Evolutionary conservation across 2,329 filamentous ascomycete species (phyloP).

Genomic region (Arthrobotrys pseudoclavata): DNA sequence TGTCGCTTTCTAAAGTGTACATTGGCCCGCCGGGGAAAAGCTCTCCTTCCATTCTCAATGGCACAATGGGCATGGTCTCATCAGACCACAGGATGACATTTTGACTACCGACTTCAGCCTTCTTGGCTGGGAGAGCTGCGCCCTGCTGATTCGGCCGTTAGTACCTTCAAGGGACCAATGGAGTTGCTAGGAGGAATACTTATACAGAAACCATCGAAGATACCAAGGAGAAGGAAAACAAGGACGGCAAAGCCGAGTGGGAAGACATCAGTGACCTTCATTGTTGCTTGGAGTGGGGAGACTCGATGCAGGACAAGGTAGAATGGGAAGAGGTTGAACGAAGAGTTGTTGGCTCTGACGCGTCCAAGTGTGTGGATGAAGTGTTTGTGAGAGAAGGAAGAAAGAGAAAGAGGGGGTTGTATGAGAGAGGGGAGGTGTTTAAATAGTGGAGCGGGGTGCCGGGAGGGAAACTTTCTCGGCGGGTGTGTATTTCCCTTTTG

Average conservation of each 20-base stretch:
- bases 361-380: background rate
- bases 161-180: background rate
- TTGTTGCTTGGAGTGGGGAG: background rate
- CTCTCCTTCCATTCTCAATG: slow-evolving; percentile 35
- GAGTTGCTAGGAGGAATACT: background rate
- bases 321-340: background rate
- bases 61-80: background rate
- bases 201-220: background rate
- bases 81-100: slow-evolving; percentile 9
- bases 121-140: background rate
- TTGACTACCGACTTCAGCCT: background rate
- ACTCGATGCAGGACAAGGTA: background rate
- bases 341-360: background rate
- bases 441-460: background rate
- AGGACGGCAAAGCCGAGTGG: slow-evolving; percentile 1
- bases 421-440: background rate
- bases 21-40: slow-evolving; percentile 36
- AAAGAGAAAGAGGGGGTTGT: background rate
- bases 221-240: background rate
- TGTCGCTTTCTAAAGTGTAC: slow-evolving; percentile 5
- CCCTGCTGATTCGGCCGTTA: background rate
- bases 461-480: background rate
- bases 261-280: slow-evolving; percentile 2
- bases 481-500: background rate
- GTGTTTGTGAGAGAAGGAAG: background rate